Conservation (phyloP, 805 yeast species). For the Wickerhamomyces queroliae region DNA sequence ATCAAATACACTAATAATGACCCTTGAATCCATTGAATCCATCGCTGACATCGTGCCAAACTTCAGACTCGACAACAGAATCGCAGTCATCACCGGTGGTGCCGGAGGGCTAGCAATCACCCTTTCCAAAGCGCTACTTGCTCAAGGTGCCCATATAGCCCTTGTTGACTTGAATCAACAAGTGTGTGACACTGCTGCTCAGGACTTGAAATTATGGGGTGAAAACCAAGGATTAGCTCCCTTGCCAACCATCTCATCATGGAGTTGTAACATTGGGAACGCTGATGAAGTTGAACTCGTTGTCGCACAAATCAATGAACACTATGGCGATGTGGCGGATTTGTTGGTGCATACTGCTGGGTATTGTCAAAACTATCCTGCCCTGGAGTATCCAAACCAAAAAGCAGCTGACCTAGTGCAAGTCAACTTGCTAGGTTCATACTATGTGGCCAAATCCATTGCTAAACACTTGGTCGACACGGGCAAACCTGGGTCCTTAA, state of each 20-base stretch:
- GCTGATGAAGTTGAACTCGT: slow-evolving; percentile 50
- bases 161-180: slow-evolving; percentile 62
- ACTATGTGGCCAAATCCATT: slow-evolving; percentile 68
- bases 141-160: slow-evolving; percentile 76
- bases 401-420: slow-evolving; percentile 64
- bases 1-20: slow-evolving; percentile 8
- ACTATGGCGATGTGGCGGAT: slow-evolving; percentile 57
- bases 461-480: slow-evolving; percentile 60
- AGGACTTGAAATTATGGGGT: slow-evolving; percentile 43
- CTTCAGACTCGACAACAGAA: slow-evolving; percentile 63
- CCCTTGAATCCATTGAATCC: slow-evolving; percentile 13
- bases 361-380: slow-evolving; percentile 74
- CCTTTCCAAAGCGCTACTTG: slow-evolving; percentile 57
- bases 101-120: slow-evolving; percentile 73
- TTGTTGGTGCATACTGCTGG: slow-evolving; percentile 79
- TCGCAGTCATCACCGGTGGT: slow-evolving; percentile 76
- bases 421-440: slow-evolving; percentile 70
- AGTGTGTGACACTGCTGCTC: slow-evolving; percentile 51
- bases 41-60: slow-evolving; percentile 37
- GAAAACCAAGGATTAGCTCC: slow-evolving; percentile 26
- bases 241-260: slow-evolving; percentile 42
- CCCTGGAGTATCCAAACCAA: slow-evolving; percentile 67
- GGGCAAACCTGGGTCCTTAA: slow-evolving; percentile 51
- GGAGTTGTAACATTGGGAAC: slow-evolving; percentile 73
- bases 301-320: slow-evolving; percentile 46